Percentiles rank a stretch among this genome's conserved stretches.
These are phyloP conservation scores for Xylaria flabelliformis DNA, from an alignment of 495 filamentous ascomycete species.

Conservation along the genomic window DNA sequence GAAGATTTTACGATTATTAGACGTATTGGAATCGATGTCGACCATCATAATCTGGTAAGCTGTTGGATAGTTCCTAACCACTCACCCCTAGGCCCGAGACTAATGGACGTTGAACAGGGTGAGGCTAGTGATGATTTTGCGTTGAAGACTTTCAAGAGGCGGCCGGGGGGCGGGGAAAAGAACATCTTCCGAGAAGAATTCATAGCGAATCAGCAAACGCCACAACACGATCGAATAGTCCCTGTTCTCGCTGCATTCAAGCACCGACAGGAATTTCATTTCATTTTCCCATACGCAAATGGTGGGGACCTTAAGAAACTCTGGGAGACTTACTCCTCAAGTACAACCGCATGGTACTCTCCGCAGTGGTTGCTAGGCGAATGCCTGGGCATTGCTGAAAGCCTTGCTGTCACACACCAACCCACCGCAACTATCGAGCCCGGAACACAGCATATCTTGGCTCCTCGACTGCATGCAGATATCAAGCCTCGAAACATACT, in stretches of 20 bases:
- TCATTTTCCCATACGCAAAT: constrained; percentile 24
- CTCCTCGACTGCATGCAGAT: constrained; percentile 34
- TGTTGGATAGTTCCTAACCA: not conserved
- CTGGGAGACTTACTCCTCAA: not conserved
- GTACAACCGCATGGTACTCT: constrained; percentile 2
- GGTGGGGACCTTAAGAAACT: constrained; percentile 16
- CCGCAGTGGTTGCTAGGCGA: constrained; percentile 10
- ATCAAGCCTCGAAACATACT: constrained; percentile 42
- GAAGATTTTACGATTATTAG: not conserved
- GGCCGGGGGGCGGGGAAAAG: not conserved
- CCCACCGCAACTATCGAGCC: not conserved
- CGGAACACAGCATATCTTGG: not conserved
- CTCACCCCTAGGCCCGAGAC: not conserved
- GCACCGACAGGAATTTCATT: constrained; percentile 3
- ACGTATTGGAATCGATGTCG: not conserved
- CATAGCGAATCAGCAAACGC: constrained; percentile 11
- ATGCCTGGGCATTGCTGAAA: constrained; percentile 4
- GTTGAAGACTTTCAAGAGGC: constrained; percentile 9
- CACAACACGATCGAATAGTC: constrained; percentile 19
- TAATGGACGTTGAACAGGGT: not conserved
- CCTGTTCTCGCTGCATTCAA: constrained; percentile 19
- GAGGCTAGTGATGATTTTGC: not conserved
- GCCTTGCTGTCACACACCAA: constrained; percentile 8
- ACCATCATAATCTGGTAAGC: not conserved
- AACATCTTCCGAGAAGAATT: constrained; percentile 6